Percentiles rank a stretch among this genome's conserved stretches.
These are phyloP conservation scores for Aspergillus sclerotioniger DNA, from an alignment of 495 filamentous ascomycete species.

Conservation along the genomic window DNA sequence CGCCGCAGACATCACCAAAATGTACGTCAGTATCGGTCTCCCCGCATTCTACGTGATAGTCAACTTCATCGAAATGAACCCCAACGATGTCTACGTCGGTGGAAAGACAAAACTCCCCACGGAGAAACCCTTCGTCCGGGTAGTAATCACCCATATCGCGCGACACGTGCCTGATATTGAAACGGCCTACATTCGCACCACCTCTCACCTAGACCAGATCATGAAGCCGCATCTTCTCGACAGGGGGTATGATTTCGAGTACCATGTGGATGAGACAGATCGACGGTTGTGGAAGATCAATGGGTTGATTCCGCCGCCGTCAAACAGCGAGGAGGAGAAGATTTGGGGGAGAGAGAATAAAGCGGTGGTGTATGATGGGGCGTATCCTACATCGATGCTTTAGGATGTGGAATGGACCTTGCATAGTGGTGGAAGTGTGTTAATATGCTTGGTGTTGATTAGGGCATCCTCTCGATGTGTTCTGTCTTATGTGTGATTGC, in stretches of 20 bases:
- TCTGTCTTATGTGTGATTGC: too few relatives aligned
- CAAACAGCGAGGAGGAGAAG: slow-evolving; percentile 21
- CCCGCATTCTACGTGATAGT: slow-evolving; percentile 31
- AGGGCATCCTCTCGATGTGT: too few relatives aligned
- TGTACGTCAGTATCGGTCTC: slow-evolving; percentile 24
- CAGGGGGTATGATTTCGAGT: slow-evolving; percentile 27
- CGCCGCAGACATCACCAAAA: slow-evolving; percentile 25
- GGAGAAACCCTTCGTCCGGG: slow-evolving; percentile 21
- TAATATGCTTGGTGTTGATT: too few relatives aligned
- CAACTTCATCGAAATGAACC: slow-evolving; percentile 18
- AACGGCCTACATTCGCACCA: slow-evolving; percentile 3
- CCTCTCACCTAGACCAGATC: slow-evolving; percentile 15
- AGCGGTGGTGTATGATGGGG: neutral
- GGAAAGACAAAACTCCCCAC: neutral
- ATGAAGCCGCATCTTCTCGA: slow-evolving; percentile 24
- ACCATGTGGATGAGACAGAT: slow-evolving; percentile 27
- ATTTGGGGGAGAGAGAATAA: slow-evolving; percentile 21
- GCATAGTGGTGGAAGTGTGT: too few relatives aligned
- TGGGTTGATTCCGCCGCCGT: slow-evolving; percentile 24
- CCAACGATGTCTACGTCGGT: slow-evolving; percentile 15
- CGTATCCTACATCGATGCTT: neutral
- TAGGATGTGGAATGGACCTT: neutral
- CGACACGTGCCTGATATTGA: slow-evolving; percentile 12
- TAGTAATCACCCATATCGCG: slow-evolving; percentile 25
- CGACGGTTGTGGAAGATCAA: slow-evolving; percentile 31